Conservation (phyloP, 371 early-diverging fungal species). For the Blakeslea trispora region DNA sequence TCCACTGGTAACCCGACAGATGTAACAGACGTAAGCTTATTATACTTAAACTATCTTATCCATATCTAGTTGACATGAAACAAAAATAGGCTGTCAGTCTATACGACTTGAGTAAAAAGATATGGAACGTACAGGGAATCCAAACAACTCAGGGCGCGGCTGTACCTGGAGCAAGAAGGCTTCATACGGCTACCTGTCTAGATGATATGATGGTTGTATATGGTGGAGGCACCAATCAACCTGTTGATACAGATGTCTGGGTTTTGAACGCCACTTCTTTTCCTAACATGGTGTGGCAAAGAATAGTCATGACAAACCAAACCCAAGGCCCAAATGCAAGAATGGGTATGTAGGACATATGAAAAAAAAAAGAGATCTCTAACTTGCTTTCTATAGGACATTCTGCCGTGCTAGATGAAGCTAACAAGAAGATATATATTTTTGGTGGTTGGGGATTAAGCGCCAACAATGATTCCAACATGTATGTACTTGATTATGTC, state of each 20-base stretch:
- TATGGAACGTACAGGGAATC: slow-evolving; percentile 43
- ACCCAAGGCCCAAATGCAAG: slow-evolving; percentile 34
- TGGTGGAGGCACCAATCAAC: slow-evolving; percentile 48
- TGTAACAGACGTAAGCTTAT: slow-evolving; percentile 30
- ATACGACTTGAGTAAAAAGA: slow-evolving; percentile 30
- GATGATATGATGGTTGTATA: slow-evolving; percentile 46
- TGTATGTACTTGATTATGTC: slow-evolving; percentile 28
- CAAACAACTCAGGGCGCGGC: slow-evolving; percentile 19
- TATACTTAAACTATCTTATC: slow-evolving; percentile 2
- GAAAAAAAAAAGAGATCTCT: slow-evolving; percentile 10
- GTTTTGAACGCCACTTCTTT: slow-evolving; percentile 41
- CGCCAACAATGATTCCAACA: slow-evolving; percentile 28
- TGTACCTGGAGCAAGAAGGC: slow-evolving; percentile 39
- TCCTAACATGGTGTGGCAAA: slow-evolving; percentile 38
- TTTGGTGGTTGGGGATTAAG: slow-evolving; percentile 43
- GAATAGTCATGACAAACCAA: slow-evolving; percentile 23
- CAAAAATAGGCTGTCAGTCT: slow-evolving; percentile 32
- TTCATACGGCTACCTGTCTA: slow-evolving; percentile 49
- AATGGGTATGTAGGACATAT: too few species aligned
- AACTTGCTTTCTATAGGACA: too few species aligned
- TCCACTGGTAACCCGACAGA: slow-evolving; percentile 43
- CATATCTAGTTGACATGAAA: background rate
- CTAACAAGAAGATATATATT: slow-evolving; percentile 30
- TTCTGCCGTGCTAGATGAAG: slow-evolving; percentile 36
- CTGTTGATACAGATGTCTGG: slow-evolving; percentile 49